Percentiles rank a stretch among this genome's conserved stretches.
Evolutionary conservation across 1,139 yeast genomes (phyloP).

Genomic region (Protomyces gravidus): DNA sequence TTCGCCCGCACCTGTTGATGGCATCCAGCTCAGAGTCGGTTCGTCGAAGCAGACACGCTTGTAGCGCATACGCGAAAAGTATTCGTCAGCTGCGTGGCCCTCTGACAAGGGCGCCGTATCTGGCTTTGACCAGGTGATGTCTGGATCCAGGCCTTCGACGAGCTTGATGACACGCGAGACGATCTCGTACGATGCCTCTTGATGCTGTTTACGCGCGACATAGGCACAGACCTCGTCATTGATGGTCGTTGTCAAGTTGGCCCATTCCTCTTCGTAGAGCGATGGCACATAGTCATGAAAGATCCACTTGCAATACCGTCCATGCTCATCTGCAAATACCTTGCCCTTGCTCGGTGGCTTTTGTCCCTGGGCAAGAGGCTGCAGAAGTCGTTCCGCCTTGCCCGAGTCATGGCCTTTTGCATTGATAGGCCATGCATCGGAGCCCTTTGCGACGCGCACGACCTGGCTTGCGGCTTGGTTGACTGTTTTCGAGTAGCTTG

Average conservation of each 20-base stretch:
- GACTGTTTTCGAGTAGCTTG: background rate
- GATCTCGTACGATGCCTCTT: conserved; percentile 1
- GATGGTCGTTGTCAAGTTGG: conserved; percentile 1
- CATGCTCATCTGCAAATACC: background rate
- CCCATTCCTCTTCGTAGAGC: conserved; percentile 12
- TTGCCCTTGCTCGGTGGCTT: background rate
- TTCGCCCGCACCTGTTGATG: conserved; percentile 10
- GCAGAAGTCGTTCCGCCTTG: background rate
- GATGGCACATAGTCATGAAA: conserved; percentile 14
- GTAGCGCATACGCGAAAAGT: conserved; percentile 20
- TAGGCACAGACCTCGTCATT: conserved; percentile 9
- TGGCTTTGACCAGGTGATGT: conserved; percentile 1
- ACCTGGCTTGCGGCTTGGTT: background rate
- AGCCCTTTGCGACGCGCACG: background rate
- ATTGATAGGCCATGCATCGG: background rate
- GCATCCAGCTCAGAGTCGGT: background rate
- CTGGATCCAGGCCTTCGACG: background rate
- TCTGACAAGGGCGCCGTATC: conserved; percentile 10
- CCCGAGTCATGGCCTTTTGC: background rate
- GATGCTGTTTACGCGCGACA: conserved; percentile 2
- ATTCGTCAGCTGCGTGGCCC: background rate
- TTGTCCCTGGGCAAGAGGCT: background rate
- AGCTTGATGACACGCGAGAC: conserved; percentile 6
- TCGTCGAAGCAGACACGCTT: conserved; percentile 9
- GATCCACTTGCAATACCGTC: conserved; percentile 5